A percentile compares a stretch with the other conserved stretches of the same genome.
Conservation (phyloP, 2,329 filamentous ascomycete species). For the Neofusicoccum laricinum region DNA sequence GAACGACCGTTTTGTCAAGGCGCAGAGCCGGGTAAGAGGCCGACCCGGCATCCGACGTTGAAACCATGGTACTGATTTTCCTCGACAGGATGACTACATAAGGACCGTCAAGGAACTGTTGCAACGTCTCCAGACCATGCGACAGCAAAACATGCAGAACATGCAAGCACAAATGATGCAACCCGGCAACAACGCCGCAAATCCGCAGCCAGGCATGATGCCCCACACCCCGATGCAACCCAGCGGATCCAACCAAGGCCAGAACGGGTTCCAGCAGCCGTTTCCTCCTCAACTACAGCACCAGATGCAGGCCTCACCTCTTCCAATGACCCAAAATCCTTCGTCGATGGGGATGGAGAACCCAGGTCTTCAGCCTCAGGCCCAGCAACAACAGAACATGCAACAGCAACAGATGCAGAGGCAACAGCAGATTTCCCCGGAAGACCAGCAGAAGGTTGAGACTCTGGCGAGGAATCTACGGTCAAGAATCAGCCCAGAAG, state of each 20-base stretch:
- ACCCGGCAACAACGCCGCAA: background rate
- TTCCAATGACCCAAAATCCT: conserved; percentile 37
- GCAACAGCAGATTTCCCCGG: conserved; percentile 2
- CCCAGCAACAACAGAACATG: conserved; percentile 29
- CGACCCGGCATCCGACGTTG: background rate
- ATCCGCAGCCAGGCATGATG: conserved; percentile 31
- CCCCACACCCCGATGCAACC: conserved; percentile 33
- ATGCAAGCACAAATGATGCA: conserved; percentile 15
- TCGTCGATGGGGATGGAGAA: conserved; percentile 33
- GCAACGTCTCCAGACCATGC: background rate
- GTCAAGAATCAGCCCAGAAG: conserved; percentile 46
- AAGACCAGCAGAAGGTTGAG: conserved; percentile 22
- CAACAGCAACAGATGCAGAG: conserved; percentile 30
- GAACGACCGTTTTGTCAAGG: background rate
- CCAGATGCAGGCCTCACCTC: conserved; percentile 50
- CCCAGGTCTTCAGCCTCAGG: conserved; percentile 21
- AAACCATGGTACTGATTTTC: background rate
- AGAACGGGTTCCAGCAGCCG: conserved; percentile 36
- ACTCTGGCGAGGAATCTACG: conserved; percentile 48
- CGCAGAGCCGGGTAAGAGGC: background rate
- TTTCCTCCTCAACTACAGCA: conserved; percentile 51
- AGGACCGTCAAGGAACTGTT: background rate
- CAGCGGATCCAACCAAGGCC: conserved; percentile 38
- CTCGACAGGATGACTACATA: conserved; percentile 9
- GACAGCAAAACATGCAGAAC: conserved; percentile 6